Conservation (phyloP, 2,329 filamentous ascomycete genomes). For the Colletotrichum sp. region DNA sequence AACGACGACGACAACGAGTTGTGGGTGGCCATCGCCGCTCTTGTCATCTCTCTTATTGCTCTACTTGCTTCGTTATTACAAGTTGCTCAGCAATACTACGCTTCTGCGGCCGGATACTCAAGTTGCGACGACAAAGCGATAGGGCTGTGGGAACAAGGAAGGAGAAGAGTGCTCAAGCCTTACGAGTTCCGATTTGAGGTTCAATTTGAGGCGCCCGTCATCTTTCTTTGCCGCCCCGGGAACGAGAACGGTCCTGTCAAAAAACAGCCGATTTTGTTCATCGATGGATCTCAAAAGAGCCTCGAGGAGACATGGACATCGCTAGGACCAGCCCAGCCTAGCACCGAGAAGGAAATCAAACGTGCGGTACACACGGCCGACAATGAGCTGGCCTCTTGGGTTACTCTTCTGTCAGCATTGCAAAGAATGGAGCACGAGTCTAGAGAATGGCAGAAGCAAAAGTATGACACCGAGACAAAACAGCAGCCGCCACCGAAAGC, state of each 20-base stretch:
- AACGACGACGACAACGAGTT: constrained; percentile 33
- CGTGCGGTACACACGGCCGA: constrained; percentile 55
- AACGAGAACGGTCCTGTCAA: constrained; percentile 40
- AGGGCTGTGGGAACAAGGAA: constrained; percentile 48
- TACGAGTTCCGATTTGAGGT: constrained; percentile 56
- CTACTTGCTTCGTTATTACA: constrained; percentile 50
- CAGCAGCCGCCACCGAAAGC: neutral
- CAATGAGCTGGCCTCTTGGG: constrained; percentile 62
- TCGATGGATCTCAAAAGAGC: constrained; percentile 44
- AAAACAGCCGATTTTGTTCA: constrained; percentile 34
- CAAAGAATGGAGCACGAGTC: constrained; percentile 57
- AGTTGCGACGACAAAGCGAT: constrained; percentile 54
- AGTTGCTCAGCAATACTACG: constrained; percentile 55
- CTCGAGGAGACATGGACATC: constrained; percentile 28
- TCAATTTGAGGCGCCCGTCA: constrained; percentile 53
- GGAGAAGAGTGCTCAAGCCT: constrained; percentile 42
- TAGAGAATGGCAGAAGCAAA: constrained; percentile 46
- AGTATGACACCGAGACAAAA: constrained; percentile 27
- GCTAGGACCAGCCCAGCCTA: too few species aligned
- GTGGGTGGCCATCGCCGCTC: constrained; percentile 46
- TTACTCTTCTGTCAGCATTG: constrained; percentile 52
- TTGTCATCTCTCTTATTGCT: constrained; percentile 53
- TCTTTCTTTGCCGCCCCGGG: constrained; percentile 50
- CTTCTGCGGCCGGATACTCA: constrained; percentile 54
- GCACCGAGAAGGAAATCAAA: too few species aligned